Percentiles rank a stretch among this genome's conserved stretches.
Conservation (phyloP, 2,329 filamentous ascomycete species). For the Zasmidium angulare region DNA sequence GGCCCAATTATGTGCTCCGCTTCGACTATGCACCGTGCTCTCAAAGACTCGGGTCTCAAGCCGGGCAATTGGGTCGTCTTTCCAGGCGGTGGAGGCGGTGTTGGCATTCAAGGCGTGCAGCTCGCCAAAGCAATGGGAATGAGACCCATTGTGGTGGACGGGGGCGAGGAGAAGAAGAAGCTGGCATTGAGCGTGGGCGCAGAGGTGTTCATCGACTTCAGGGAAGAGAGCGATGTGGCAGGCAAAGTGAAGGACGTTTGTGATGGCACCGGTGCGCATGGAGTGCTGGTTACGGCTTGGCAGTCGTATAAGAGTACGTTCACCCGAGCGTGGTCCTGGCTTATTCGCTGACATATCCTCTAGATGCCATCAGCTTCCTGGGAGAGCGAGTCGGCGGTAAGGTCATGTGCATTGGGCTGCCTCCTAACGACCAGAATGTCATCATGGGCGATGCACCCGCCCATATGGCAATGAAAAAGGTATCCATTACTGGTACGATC, state of each 20-base stretch:
- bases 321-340: background rate
- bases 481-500: conserved; percentile 38
- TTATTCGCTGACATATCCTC: background rate
- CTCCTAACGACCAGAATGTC: conserved; percentile 35
- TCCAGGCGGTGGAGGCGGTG: conserved; percentile 56
- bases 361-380: conserved; percentile 42
- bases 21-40: conserved; percentile 58
- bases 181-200: conserved; percentile 52
- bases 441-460: conserved; percentile 36
- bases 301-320: conserved; percentile 31
- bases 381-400: conserved; percentile 49
- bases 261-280: conserved; percentile 49
- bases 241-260: conserved; percentile 47
- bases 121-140: conserved; percentile 51
- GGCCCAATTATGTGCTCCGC: conserved; percentile 62
- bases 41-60: conserved; percentile 52
- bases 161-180: conserved; percentile 47
- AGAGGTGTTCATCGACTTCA: conserved; percentile 57
- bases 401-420: conserved; percentile 50
- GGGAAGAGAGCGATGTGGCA: conserved; percentile 38
- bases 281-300: conserved; percentile 38
- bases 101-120: conserved; percentile 58
- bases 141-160: conserved; percentile 56
- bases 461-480: conserved; percentile 33
- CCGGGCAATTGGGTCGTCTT: conserved; percentile 58